These are phyloP conservation scores for Sporothrix pallida DNA, from an alignment of 2,329 filamentous ascomycete genomes.

Conservation along the genomic window DNA sequence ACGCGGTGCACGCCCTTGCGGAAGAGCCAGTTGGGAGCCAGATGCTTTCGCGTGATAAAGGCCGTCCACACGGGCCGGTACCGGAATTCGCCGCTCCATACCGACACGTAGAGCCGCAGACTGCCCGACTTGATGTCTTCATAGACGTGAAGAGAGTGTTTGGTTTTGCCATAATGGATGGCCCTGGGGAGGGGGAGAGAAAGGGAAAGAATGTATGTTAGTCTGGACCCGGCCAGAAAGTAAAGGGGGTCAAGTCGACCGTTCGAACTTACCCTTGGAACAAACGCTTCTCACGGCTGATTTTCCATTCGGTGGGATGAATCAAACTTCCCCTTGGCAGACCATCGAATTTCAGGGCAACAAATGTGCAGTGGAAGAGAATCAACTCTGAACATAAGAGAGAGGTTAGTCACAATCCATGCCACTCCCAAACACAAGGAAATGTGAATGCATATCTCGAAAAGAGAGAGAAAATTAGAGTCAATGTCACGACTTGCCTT, in stretches of 20 bases:
- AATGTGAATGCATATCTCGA: neutral
- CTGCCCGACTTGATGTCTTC: conserved; percentile 56
- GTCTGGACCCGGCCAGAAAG: neutral
- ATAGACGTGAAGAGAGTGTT: conserved; percentile 61
- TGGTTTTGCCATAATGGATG: conserved; percentile 61
- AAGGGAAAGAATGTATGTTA: conserved; percentile 1
- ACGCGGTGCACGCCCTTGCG: conserved; percentile 55
- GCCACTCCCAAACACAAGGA: neutral
- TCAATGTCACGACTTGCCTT: conserved; percentile 50
- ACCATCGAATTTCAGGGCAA: conserved; percentile 61
- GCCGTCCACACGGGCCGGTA: conserved; percentile 68
- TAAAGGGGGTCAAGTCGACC: too few species aligned
- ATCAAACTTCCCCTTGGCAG: conserved; percentile 50
- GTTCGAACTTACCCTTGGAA: conserved; percentile 59
- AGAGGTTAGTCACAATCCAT: neutral
- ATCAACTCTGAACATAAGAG: conserved; percentile 57
- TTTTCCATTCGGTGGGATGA: conserved; percentile 51
- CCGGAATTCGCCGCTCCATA: conserved; percentile 60
- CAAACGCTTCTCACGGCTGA: conserved; percentile 56
- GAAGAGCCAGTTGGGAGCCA: conserved; percentile 57
- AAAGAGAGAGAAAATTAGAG: neutral
- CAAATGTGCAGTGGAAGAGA: conserved; percentile 63
- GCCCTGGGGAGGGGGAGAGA: conserved; percentile 47
- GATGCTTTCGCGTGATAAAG: conserved; percentile 61
- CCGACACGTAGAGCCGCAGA: conserved; percentile 61